A percentile compares a stretch with the other conserved stretches of the same genome.
These are phyloP conservation scores for Solanum aculeatissimum DNA, from an alignment of 305 asterid genomes.

Conservation along the genomic window DNA sequence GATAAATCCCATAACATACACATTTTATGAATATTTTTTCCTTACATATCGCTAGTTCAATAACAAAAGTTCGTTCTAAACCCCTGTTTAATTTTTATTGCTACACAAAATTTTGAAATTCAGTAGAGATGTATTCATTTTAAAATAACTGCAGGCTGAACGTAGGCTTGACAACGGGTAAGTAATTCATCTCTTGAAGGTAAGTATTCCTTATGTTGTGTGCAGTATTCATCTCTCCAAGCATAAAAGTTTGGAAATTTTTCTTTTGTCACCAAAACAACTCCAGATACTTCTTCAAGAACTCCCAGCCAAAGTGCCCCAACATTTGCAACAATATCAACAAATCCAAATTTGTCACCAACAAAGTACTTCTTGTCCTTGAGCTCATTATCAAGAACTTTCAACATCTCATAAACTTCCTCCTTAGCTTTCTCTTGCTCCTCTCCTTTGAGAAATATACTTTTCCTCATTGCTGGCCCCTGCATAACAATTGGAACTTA, in stretches of 20 bases:
- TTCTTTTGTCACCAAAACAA: neutral
- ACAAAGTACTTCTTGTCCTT: neutral
- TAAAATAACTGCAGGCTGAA: neutral
- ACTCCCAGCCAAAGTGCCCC: neutral
- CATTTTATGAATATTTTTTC: no score
- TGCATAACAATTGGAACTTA: neutral
- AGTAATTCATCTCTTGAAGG: neutral
- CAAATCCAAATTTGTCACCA: neutral
- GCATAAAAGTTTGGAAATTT: neutral
- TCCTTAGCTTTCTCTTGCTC: neutral
- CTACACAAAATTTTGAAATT: neutral
- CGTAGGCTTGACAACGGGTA: neutral
- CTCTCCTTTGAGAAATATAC: neutral
- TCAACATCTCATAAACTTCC: neutral
- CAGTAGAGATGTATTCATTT: neutral
- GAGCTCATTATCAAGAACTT: neutral
- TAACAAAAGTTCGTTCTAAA: no score
- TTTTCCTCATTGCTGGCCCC: neutral
- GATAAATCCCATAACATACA: no score
- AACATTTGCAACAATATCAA: neutral
- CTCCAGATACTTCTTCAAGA: neutral
- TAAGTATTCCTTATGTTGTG: neutral
- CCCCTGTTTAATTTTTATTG: neutral
- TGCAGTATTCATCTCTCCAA: neutral
- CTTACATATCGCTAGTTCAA: neutral